Evolutionary conservation across 1,284 basidiomycete genomes (phyloP).

Genomic region (Taiwanofungus camphoratus): DNA sequence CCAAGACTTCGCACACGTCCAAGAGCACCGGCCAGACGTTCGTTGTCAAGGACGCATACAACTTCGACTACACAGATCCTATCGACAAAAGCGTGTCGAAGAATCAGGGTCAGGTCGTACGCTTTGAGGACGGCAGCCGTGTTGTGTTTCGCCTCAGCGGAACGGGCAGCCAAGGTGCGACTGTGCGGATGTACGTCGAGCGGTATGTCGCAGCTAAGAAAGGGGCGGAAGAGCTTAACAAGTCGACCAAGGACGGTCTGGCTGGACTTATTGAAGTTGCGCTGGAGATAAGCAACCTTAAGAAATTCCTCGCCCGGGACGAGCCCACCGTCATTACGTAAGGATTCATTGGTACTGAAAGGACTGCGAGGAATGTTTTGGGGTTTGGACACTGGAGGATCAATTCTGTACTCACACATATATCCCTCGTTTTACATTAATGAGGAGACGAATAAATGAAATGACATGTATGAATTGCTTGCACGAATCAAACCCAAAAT

Average conservation of each 20-base stretch:
- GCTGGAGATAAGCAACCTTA: conserved; percentile 76
- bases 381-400: too few relatives aligned
- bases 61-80: conserved; percentile 97
- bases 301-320: conserved; percentile 80
- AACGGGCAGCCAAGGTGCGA: conserved; percentile 94
- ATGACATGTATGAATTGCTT: too few relatives aligned
- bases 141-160: conserved; percentile 96
- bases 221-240: conserved; percentile 67
- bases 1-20: conserved; percentile 61
- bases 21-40: conserved; percentile 68
- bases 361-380: too few relatives aligned
- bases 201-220: conserved; percentile 79
- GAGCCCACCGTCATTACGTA: conserved; percentile 97
- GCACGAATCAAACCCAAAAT: too few relatives aligned
- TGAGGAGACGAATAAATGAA: too few relatives aligned
- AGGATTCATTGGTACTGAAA: neutral
- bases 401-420: too few relatives aligned
- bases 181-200: conserved; percentile 88
- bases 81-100: conserved; percentile 91
- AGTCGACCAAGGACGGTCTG: conserved; percentile 83
- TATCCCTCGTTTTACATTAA: too few relatives aligned
- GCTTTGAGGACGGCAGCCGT: conserved; percentile 86
- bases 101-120: conserved; percentile 95
- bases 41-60: conserved; percentile 73
- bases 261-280: conserved; percentile 96